A percentile compares a stretch with the other conserved stretches of the same genome.
phyloP scores from a whole-genome alignment of 805 yeast species.

The Candida multigemmis region DNA sequence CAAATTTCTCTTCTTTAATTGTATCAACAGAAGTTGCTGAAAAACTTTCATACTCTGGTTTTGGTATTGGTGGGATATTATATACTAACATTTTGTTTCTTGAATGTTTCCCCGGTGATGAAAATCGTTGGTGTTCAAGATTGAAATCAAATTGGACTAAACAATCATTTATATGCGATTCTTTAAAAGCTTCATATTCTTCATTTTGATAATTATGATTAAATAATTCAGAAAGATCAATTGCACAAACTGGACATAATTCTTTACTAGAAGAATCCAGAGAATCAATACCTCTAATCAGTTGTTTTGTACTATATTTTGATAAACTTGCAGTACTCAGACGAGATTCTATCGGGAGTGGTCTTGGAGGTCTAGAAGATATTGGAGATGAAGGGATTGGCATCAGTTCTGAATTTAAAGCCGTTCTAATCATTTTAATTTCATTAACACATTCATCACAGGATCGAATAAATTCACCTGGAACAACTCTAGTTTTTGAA shows the following conservation, averaged over 20 bases:
- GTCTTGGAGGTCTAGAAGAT: background rate
- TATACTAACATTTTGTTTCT: conserved; percentile 84
- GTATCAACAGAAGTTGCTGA: conserved; percentile 11
- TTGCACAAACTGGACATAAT: conserved; percentile 34
- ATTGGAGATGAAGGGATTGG: background rate
- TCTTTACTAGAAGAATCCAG: conserved; percentile 20
- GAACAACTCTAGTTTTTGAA: conserved; percentile 37
- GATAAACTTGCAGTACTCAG: background rate
- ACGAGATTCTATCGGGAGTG: no score
- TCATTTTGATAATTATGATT: conserved; percentile 7
- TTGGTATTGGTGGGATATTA: conserved; percentile 40
- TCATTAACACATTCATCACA: conserved; percentile 69
- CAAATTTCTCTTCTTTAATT: conserved; percentile 19
- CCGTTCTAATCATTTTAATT: conserved; percentile 38
- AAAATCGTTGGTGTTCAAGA: conserved; percentile 40
- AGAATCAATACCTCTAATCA: no score
- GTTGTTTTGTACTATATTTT: no score
- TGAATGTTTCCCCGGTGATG: conserved; percentile 20
- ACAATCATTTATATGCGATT: conserved; percentile 66
- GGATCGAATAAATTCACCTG: conserved; percentile 57
- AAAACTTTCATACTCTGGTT: conserved; percentile 22
- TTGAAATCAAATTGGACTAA: conserved; percentile 62
- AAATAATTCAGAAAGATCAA: conserved; percentile 16
- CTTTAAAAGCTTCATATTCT: conserved; percentile 35
- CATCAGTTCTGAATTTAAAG: conserved; percentile 19